phyloP scores from a whole-genome alignment of 2,329 filamentous ascomycete genomes.

The Dactylellina sp. region DNA sequence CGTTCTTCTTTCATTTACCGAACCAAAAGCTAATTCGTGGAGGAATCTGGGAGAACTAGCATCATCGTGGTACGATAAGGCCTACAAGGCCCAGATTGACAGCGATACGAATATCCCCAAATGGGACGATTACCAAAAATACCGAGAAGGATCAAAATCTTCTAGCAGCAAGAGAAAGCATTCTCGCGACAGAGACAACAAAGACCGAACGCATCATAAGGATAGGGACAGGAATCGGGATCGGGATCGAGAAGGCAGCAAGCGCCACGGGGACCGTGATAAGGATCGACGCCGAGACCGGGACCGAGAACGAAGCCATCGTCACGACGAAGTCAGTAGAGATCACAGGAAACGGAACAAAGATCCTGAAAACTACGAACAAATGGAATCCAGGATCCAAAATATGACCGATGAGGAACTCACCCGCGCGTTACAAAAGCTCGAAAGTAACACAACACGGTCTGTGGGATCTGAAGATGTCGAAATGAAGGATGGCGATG shows the following conservation, averaged over 20 bases:
- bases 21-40: constrained; percentile 65
- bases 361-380: constrained; percentile 20
- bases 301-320: constrained; percentile 13
- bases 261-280: constrained; percentile 21
- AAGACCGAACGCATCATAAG: constrained; percentile 4
- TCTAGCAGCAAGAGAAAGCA: neutral
- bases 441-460: constrained; percentile 37
- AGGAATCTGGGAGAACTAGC: constrained; percentile 87
- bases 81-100: constrained; percentile 69
- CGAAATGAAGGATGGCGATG: constrained; percentile 55
- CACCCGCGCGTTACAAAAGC: constrained; percentile 30
- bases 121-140: constrained; percentile 47
- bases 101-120: constrained; percentile 55
- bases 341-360: constrained; percentile 25
- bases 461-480: constrained; percentile 28
- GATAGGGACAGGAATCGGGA: constrained; percentile 20
- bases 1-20: constrained; percentile 27
- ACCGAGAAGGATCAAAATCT: constrained; percentile 29
- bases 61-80: constrained; percentile 92
- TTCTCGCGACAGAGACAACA: constrained; percentile 1
- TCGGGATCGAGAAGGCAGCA: constrained; percentile 16
- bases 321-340: constrained; percentile 12
- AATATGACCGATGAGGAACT: constrained; percentile 53
- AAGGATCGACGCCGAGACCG: constrained; percentile 45
- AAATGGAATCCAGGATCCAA: constrained; percentile 38